phyloP scores from a whole-genome alignment of 1,139 yeast genomes.

The Hanseniaspora uvarum region DNA sequence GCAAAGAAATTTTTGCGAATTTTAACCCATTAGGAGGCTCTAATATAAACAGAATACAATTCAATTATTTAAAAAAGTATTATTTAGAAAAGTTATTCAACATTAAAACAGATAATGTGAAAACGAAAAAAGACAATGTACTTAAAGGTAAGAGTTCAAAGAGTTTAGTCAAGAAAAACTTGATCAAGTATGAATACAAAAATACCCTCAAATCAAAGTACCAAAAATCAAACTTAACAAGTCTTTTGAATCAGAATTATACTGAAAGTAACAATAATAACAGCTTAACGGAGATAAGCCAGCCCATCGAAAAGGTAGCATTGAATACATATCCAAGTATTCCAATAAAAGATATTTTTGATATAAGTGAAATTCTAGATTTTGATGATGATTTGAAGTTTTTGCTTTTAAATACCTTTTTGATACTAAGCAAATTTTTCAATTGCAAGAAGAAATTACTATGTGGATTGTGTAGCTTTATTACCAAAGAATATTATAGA shows the following conservation, averaged over 20 bases:
- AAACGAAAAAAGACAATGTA: neutral
- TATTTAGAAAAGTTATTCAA: constrained; percentile 3
- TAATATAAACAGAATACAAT: neutral
- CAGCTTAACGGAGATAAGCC: neutral
- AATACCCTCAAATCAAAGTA: neutral
- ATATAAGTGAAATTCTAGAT: constrained; percentile 2
- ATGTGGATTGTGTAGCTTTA: constrained; percentile 1
- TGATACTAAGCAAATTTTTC: constrained; percentile 2
- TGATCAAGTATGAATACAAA: neutral
- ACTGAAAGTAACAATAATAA: neutral
- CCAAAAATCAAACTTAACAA: neutral
- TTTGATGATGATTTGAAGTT: constrained; percentile 14
- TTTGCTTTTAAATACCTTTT: neutral
- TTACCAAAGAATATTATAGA: neutral
- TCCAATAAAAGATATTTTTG: constrained; percentile 10
- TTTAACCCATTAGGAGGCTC: constrained; percentile 3
- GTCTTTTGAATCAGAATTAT: neutral
- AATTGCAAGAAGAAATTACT: constrained; percentile 10
- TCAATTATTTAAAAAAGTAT: constrained; percentile 6
- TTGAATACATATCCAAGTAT: constrained; percentile 1
- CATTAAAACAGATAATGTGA: neutral
- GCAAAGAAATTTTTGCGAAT: neutral
- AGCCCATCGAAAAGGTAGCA: neutral
- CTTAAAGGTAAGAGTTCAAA: constrained; percentile 7
- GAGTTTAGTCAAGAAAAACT: neutral